Evolutionary conservation across 163 green algal genomes (phyloP).

Genomic region (Trebouxiophyceae sp.): DNA sequence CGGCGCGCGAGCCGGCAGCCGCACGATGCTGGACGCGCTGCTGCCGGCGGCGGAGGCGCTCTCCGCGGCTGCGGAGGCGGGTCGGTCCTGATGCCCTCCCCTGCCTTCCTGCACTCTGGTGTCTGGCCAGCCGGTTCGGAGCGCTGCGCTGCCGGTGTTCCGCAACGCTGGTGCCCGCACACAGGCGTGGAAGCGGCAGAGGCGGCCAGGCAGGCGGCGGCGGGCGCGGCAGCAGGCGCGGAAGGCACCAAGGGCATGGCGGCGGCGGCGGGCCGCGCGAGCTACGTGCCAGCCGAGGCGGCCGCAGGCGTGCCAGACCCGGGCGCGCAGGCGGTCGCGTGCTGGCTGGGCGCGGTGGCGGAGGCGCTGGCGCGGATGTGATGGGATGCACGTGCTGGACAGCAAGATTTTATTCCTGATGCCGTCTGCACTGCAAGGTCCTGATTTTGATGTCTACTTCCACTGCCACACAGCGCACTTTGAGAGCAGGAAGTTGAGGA

Average conservation of each 20-base stretch:
- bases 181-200: slow-evolving; percentile 10
- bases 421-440: no score
- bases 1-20: slow-evolving; percentile 50
- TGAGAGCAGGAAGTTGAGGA: no score
- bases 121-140: no score
- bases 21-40: slow-evolving; percentile 86
- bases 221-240: slow-evolving; percentile 51
- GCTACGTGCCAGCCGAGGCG: slow-evolving; percentile 59
- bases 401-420: no score
- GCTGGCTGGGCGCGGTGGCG: slow-evolving; percentile 49
- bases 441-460: no score
- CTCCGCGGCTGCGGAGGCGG: slow-evolving; percentile 3
- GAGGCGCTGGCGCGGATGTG: no score
- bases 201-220: slow-evolving; percentile 24
- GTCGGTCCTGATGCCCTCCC: not conserved
- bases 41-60: slow-evolving; percentile 43
- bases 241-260: slow-evolving; percentile 61
- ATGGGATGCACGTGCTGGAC: no score
- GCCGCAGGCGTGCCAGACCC: slow-evolving; percentile 53
- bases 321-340: slow-evolving; percentile 55
- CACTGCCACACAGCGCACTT: no score
- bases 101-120: no score
- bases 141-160: not conserved
- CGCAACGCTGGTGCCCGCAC: not conserved
- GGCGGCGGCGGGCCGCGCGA: slow-evolving; percentile 50